These are phyloP conservation scores for Rhazya stricta DNA, from an alignment of 257 asterid genomes.

Conservation along the genomic window DNA sequence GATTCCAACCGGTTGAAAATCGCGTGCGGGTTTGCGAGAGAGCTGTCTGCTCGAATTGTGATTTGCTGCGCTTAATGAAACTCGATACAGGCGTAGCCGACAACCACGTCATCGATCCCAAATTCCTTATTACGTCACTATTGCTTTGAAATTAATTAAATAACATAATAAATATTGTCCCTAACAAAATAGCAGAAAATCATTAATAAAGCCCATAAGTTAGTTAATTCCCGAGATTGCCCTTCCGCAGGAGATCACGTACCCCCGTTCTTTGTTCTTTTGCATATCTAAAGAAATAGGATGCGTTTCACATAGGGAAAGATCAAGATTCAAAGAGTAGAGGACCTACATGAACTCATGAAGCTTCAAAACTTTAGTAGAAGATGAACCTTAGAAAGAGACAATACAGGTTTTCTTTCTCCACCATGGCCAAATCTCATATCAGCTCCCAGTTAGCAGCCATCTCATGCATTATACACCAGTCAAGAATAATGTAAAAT, in stretches of 20 bases:
- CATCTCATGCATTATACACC: no score
- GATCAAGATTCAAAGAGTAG: not conserved
- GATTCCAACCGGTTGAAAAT: not conserved
- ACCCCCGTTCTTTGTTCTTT: no score
- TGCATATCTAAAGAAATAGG: not conserved
- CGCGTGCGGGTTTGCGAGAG: not conserved
- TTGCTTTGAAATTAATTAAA: no score
- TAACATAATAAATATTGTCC: no score
- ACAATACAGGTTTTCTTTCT: not conserved
- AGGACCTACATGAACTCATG: not conserved
- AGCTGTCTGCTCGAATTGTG: not conserved
- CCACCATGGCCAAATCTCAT: no score
- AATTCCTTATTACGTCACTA: no score
- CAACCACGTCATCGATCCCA: not conserved
- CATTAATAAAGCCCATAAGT: no score
- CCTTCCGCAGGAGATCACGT: no score
- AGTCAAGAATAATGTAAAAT: no score
- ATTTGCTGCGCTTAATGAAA: conserved; percentile 1
- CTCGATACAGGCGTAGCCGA: not conserved
- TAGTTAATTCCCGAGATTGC: no score
- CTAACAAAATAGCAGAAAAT: no score
- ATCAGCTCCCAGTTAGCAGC: no score
- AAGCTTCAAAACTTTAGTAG: not conserved
- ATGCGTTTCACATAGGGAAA: not conserved
- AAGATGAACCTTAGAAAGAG: not conserved